A percentile compares a stretch with the other conserved stretches of the same genome.
These are phyloP conservation scores for Dalbergia cochinchinensis DNA, from an alignment of 306 rosid genomes.

Conservation along the genomic window DNA sequence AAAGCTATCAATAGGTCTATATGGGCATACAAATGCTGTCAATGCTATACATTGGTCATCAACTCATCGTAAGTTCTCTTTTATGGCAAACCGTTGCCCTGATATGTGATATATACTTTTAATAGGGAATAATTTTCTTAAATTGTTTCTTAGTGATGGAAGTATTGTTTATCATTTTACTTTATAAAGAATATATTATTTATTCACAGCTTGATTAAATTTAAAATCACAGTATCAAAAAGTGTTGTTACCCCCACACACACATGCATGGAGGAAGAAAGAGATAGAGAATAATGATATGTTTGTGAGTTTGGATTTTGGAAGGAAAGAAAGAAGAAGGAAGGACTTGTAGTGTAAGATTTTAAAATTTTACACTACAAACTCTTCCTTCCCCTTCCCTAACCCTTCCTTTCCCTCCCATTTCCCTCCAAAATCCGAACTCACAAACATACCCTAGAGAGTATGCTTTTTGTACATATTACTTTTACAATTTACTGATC, in stretches of 20 bases:
- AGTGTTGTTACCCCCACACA: slow-evolving; percentile 5
- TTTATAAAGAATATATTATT: not conserved
- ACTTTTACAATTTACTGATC: slow-evolving; percentile 46
- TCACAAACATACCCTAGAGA: no score
- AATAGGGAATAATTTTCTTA: slow-evolving; percentile 5
- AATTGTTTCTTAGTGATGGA: slow-evolving; percentile 22
- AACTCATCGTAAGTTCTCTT: slow-evolving; percentile 63
- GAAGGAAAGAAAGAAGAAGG: no score
- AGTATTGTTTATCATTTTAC: slow-evolving; percentile 20
- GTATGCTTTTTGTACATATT: slow-evolving; percentile 37
- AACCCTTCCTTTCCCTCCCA: no score
- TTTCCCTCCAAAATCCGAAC: no score
- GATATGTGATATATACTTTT: slow-evolving; percentile 15
- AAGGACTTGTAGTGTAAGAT: no score
- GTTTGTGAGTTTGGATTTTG: no score
- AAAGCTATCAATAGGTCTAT: slow-evolving; percentile 57
- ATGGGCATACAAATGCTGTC: slow-evolving; percentile 73
- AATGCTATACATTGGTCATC: slow-evolving; percentile 87
- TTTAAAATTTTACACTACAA: no score
- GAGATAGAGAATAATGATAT: not conserved
- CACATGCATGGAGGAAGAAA: not conserved
- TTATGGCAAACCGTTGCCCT: slow-evolving; percentile 28
- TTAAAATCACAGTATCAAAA: slow-evolving; percentile 27
- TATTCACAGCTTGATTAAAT: slow-evolving; percentile 28
- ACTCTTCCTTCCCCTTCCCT: no score